Evolutionary conservation across 805 yeast species (phyloP), one percentile per base, ranked within the genome.

Genomic region (Maudiozyma bulderi): DNA sequence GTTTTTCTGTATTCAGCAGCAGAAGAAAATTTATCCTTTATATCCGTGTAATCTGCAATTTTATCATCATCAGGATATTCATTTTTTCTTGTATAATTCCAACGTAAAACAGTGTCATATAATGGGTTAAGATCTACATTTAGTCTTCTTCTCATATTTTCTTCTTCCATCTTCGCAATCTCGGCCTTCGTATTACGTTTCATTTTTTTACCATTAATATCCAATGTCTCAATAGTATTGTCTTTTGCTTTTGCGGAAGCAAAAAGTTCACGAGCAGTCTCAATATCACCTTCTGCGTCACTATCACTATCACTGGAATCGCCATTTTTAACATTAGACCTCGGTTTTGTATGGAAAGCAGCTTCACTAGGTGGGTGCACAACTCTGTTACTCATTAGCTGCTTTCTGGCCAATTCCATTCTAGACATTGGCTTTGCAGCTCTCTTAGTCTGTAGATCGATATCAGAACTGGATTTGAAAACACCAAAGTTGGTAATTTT

Each of bases 41-140:
- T 82, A 0, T 70, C 63, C 1, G 60, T 57, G 57, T 76, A 78
- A 1, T 65, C 58, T 3, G 66, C 65, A 2, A 60, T 57, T 1
- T 65, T 71, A 20, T 20, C 76, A 30, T 73, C 77, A n/a, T 76
- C 73, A 0, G 95, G 95, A 50, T 68, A 78, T 4, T 77, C 84
- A 43, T 73, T 70, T 1, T 65, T 65, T 15, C 75, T 70, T 42
- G 72, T 78, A 57, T 78, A 91, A 44, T 85, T 78, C 99, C 99
- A 93, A 41, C 73, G 70, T 50, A 93, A 69, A 7, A 93, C 73
- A 6, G 74, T 74, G 14, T 71, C 69, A 61, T 91, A 88, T 6
- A 95, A 71, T 1, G 95, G 89, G 50, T 77, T 81, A 61, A 88
- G 66, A 58, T 84, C 86, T 10, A 89, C 89, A 58, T 84, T 81